Evolutionary conservation across 441 rosid genomes (phyloP), one percentile per base, ranked within the genome.

Genomic region (Mallotus japonicus): DNA sequence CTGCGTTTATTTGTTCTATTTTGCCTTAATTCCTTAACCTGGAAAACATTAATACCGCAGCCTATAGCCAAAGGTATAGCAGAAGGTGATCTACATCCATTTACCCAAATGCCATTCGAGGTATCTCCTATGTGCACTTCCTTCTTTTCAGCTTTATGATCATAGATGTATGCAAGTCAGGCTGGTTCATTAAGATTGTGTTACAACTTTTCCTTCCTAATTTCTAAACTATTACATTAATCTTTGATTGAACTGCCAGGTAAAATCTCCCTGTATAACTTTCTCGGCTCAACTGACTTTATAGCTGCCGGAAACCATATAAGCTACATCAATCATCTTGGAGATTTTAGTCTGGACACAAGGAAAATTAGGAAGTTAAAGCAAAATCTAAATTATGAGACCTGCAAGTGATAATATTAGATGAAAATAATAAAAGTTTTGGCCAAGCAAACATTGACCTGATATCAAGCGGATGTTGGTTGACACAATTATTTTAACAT

Each of bases 1-100:
- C 15, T 57, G 10, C 53, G 57, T 13, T 16, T 61, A 55, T 58
- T 67, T 44, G 20, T 56, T 50, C 1, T 40, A 76, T 49, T 34
- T 59, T 46, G 47, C 67, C 44, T 61, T 60, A 19, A 54, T 69
- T 47, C 87, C 90, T 90, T 93, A 86, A 93, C 79, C 24, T 72
- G 40, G 49, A 79, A 69, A 74, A 95, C 98, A 84, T 70, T 60
- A 16, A 80, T 93, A 51, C 93, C 94, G 5, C 90, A 82, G 78
- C 83, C 83, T 79, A 82, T 93, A 78, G 98, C 95, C 60, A 88
- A 85, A 86, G 95, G 92, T 62, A 90, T 93, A 62, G 99, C 98
- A 54, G 75, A 79, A 75, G 99, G 99, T 17, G 86, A 91, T 76
- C 80, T 95, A 68, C 98, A 95, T 80, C 99, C 99, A 56, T 88